Conservation (phyloP, 2,329 filamentous ascomycete genomes). For the Xylaria sp. region DNA sequence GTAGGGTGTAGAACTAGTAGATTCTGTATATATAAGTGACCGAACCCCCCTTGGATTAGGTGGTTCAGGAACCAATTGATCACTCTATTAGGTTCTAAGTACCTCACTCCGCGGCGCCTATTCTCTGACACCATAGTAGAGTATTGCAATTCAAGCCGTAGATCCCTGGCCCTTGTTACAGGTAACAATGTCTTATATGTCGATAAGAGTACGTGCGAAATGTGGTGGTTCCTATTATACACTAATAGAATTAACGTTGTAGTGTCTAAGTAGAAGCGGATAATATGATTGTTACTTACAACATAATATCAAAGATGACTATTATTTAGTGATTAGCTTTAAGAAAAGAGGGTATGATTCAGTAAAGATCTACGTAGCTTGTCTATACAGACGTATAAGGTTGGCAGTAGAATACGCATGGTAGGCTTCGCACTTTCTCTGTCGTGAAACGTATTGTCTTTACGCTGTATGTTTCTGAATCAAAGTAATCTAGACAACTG, state of each 20-base stretch:
- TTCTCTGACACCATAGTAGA: too few relatives aligned
- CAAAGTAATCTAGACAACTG: not conserved
- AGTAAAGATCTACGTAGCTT: not conserved
- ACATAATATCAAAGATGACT: too few relatives aligned
- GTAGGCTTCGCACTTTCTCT: too few relatives aligned
- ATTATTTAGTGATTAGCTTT: not conserved
- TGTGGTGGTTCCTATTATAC: not conserved
- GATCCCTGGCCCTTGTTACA: too few relatives aligned
- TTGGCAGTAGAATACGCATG: not conserved
- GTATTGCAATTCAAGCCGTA: too few relatives aligned
- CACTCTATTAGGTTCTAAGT: too few relatives aligned
- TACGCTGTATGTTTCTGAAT: not conserved
- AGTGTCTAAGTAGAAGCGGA: not conserved
- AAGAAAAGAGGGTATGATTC: not conserved
- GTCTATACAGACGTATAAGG: not conserved
- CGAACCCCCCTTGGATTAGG: too few relatives aligned
- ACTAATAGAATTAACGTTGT: not conserved
- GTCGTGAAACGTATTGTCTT: not conserved
- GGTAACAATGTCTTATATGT: too few relatives aligned
- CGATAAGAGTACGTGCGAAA: not conserved
- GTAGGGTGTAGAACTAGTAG: too few relatives aligned
- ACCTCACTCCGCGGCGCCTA: too few relatives aligned
- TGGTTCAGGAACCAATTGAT: too few relatives aligned
- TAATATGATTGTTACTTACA: not conserved
- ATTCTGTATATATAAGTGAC: too few relatives aligned